Evolutionary conservation across 345 rosid genomes (phyloP), one percentile per base, ranked within the genome.

Genomic region (Luvunga scandens): DNA sequence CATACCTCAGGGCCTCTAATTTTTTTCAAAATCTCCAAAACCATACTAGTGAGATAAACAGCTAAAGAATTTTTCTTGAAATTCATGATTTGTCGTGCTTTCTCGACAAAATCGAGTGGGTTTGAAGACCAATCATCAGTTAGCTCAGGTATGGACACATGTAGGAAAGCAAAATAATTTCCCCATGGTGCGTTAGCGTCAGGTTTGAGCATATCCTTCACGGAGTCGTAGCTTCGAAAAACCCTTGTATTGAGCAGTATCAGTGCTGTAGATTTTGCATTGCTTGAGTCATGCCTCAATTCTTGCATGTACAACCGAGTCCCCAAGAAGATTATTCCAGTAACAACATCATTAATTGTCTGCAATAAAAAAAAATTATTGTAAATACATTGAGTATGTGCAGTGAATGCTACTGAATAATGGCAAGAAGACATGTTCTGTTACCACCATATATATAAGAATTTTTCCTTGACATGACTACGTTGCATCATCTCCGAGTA

Each of bases 261-360:
- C 45, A 87, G 2, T 24, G 88, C 81, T 4, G 84, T 85, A 5
- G 83, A 53, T 14, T 59, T 57, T 9, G 70, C 30, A 8, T 62
- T 42, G 34, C 42, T 57, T 1, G 84, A 83, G 33, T 71, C 72
- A 2, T 62, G 22, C 6, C 71, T 36, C 39, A 36, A 75, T 28
- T 13, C 80, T 80, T 69, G 50, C 88, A 83, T 83, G 84, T 87
- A 83, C 18, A 85, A 25, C 25, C 84, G 63, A 36, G 77, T 70
- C 12, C 85, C 87, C 36, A 80, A 66, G 80, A 85, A 83, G 63
- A 82, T 59, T 69, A 67, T 65, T 6, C 90, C 88, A 0, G 78
- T 25, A 0, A 82, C 65, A 3, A 85, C 84, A 64, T 87, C 88
- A 34, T 85, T 83, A 59, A 87, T 7, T 1, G 87, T 85, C 88